Evolutionary conservation across 768 basidiomycete genomes (phyloP).

Genomic region (Amylocystis lapponica): DNA sequence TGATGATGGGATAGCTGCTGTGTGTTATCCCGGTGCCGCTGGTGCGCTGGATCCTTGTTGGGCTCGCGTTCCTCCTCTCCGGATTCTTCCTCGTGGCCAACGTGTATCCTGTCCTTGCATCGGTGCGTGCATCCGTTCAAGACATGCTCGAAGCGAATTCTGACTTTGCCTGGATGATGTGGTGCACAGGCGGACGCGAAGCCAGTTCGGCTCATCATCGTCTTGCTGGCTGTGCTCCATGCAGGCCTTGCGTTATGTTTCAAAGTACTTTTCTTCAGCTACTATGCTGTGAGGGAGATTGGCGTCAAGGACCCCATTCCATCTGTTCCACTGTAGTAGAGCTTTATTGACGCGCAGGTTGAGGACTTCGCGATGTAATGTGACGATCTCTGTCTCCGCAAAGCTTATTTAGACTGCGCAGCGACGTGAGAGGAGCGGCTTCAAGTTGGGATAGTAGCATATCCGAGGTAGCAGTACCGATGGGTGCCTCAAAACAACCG

Average conservation of each 20-base stretch:
- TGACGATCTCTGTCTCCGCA: no score
- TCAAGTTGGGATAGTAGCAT: no score
- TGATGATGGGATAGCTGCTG: slow-evolving; percentile 44
- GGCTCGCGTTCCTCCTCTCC: slow-evolving; percentile 68
- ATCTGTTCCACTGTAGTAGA: no score
- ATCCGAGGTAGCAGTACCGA: no score
- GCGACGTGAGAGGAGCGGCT: no score
- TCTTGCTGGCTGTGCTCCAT: slow-evolving; percentile 71
- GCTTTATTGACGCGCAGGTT: no score
- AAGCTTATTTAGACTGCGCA: no score
- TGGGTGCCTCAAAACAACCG: no score
- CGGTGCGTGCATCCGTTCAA: slow-evolving; percentile 37
- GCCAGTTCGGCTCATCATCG: slow-evolving; percentile 75
- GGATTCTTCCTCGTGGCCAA: slow-evolving; percentile 83
- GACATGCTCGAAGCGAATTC: slow-evolving; percentile 1
- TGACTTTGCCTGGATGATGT: no score
- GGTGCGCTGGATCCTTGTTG: slow-evolving; percentile 76
- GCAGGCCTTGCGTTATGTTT: slow-evolving; percentile 77
- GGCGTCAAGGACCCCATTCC: slow-evolving; percentile 30
- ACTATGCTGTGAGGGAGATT: slow-evolving; percentile 40
- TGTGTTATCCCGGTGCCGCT: slow-evolving; percentile 83
- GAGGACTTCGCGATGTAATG: no score
- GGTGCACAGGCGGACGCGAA: slow-evolving; percentile 72
- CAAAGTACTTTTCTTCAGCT: slow-evolving; percentile 72
- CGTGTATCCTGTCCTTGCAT: slow-evolving; percentile 85